Evolutionary conservation across 352 stramenopile genomes (phyloP), one percentile per base, ranked within the genome.

Genomic region (Phytophthora pisi): DNA sequence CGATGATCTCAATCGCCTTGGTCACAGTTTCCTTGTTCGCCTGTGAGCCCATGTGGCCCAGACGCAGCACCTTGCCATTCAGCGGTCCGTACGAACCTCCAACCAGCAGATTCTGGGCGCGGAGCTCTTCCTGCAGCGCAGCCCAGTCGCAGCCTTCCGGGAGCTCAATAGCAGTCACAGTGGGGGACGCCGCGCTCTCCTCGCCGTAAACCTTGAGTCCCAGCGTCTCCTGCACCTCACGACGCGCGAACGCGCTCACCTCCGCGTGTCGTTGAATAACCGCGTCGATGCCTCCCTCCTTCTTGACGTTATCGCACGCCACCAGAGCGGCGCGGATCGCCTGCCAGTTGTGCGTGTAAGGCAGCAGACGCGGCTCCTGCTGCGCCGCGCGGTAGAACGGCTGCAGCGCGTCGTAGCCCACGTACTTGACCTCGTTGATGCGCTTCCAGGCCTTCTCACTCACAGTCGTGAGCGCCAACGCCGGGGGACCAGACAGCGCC

Each of bases 271-370:
- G 54, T 7, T 38, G 47, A 18, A 81, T 45, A 26, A 26, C 66
- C 20, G 60, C 67, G 8, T 72, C 53, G n/a, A 81, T 59, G 2
- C 77, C 79, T 30, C 73, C 76, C 53, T 79, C 63, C 5, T 76
- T 18, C 40, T 77, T 65, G 18, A 85, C 56, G 49, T 78, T 74
- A 8, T 79, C 49, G 16, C 69, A 81, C 0, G 79, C 79, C 30
- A 67, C 65, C 3, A 88, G 30, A 45, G 74, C 64, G 20, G 79
- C 79, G 18, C 77, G 74, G 8, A 88, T 69, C 2, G 79, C 77
- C 52, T 82, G 77, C 79, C 79, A 88, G 70, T 88, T 85, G 66
- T 88, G 76, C 6, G 77, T 85, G 69, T 85, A 88, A 30, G 77
- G 79, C 36, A 85, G 61, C 34, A 85, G 53, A 23, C 74, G 62